These are phyloP conservation scores for Meira nashicola DNA, from an alignment of 1,284 basidiomycete species.

Conservation along the genomic window DNA sequence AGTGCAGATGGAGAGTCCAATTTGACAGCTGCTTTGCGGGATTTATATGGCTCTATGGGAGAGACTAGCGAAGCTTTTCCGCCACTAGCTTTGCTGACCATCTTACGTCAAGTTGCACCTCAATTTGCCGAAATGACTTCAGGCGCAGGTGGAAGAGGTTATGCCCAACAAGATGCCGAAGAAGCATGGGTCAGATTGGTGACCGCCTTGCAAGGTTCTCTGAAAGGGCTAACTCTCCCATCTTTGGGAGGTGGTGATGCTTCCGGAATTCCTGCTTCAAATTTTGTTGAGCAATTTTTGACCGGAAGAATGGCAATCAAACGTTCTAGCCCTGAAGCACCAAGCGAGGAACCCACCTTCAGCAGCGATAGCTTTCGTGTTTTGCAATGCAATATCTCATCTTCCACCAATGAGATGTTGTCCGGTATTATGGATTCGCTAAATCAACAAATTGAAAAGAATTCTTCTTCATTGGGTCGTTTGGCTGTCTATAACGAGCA, in stretches of 20 bases:
- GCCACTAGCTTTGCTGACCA: constrained; percentile 67
- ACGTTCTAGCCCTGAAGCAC: constrained; percentile 61
- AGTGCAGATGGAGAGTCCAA: constrained; percentile 52
- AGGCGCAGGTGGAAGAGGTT: constrained; percentile 56
- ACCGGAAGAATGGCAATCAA: constrained; percentile 74
- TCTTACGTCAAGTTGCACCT: constrained; percentile 74
- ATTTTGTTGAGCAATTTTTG: constrained; percentile 79
- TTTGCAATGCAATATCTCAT: constrained; percentile 85
- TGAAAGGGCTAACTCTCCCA: constrained; percentile 51
- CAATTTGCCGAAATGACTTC: constrained; percentile 79
- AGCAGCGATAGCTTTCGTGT: constrained; percentile 74
- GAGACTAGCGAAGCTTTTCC: constrained; percentile 72
- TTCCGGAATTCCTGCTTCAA: constrained; percentile 16
- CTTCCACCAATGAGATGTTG: constrained; percentile 80
- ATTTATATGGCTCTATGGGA: constrained; percentile 69
- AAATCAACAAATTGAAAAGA: constrained; percentile 80
- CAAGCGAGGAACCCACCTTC: constrained; percentile 68
- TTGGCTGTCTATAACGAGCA: constrained; percentile 78
- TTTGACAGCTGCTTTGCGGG: constrained; percentile 62
- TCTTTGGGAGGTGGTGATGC: neutral
- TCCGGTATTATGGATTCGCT: constrained; percentile 78
- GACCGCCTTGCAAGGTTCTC: constrained; percentile 66
- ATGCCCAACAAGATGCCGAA: constrained; percentile 93
- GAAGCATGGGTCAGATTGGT: constrained; percentile 85
- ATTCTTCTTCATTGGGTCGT: constrained; percentile 71